Evolutionary conservation across 768 basidiomycete species (phyloP), one percentile per base, ranked within the genome.

Genomic region (Termitomyces sp.): DNA sequence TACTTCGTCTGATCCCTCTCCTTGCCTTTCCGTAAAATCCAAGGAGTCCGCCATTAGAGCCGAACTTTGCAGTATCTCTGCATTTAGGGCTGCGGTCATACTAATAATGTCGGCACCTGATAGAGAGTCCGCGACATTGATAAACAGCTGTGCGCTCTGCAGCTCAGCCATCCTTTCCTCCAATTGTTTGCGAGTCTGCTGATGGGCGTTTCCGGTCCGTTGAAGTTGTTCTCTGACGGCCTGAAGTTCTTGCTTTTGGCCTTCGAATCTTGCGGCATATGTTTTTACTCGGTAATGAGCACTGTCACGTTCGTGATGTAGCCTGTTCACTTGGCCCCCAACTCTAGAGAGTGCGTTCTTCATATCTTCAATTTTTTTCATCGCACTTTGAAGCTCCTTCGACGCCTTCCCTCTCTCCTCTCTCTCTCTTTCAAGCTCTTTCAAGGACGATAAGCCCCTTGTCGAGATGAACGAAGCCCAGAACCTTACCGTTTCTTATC

Each of bases 21-120:
- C 27, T 27, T 6, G 36, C 16, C 18, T n/a, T 37, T 22, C n/a
- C 4, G 50, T 22, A 46, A 45, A 58, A 3, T 50, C 22, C 61
- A 71, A 65, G 5, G 60, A 59, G 56, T 81, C 80, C 0, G 78
- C 73, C 50, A 83, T 76, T 62, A 75, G 71, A 26, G 79, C 77
- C 3, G 76, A 65, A 13, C 70, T 69, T 58, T 83, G 82, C 39
- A 79, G 69, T 24, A 82, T 78, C 62, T 83, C 82, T 24, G 70
- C 67, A 60, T 83, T 83, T 57, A 83, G 64, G 0, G 69, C 66
- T 27, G 81, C 74, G 32, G 78, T 67, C 59, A 70, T 63, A 9
- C 20, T 34, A 33, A 66, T 62, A 32, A 66, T 58, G n/a, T 67
- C 66, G 43, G 64, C 65, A 22, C 59, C 60, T 9, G 66, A 65